Evolutionary conservation across 352 stramenopile species (phyloP).

Genomic region (Phytophthora foliorum): DNA sequence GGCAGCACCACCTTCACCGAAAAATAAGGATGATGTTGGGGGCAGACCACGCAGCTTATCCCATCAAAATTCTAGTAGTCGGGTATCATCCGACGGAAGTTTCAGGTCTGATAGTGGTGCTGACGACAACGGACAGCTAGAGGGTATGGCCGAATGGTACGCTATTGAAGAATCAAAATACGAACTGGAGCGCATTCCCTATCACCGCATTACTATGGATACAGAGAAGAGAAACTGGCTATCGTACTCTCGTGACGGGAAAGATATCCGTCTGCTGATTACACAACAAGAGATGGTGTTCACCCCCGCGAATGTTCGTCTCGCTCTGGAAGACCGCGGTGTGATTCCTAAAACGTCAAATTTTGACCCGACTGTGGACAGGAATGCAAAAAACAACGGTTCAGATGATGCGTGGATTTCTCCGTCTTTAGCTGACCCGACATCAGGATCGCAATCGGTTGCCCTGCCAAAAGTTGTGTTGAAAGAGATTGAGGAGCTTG

Average conservation of each 20-base stretch:
- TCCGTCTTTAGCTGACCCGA: conserved; percentile 7
- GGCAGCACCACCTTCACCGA: conserved; percentile 9
- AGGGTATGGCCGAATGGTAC: conserved; percentile 81
- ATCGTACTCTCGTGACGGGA: conserved; percentile 59
- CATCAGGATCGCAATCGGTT: conserved; percentile 24
- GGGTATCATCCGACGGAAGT: conserved; percentile 11
- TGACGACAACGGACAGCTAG: conserved; percentile 57
- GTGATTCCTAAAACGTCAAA: conserved; percentile 61
- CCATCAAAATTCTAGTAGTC: conserved; percentile 15
- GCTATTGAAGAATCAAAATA: conserved; percentile 73
- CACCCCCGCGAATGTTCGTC: conserved; percentile 61
- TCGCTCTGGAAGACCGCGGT: conserved; percentile 70
- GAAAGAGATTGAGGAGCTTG: conserved; percentile 65
- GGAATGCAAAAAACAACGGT: not conserved
- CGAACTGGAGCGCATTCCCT: conserved; percentile 72
- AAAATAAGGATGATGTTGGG: conserved; percentile 7
- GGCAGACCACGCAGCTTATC: conserved; percentile 3
- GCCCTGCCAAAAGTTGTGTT: conserved; percentile 55
- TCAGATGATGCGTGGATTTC: conserved; percentile 25
- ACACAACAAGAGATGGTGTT: conserved; percentile 76
- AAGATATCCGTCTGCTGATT: conserved; percentile 66
- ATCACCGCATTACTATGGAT: conserved; percentile 70
- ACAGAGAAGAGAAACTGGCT: conserved; percentile 63
- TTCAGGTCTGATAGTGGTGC: conserved; percentile 10
- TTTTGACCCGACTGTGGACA: conserved; percentile 13